Base-by-base conservation (phyloP, 192 early-diverging fungal species). In the Geranomyces variabilis region DNA sequence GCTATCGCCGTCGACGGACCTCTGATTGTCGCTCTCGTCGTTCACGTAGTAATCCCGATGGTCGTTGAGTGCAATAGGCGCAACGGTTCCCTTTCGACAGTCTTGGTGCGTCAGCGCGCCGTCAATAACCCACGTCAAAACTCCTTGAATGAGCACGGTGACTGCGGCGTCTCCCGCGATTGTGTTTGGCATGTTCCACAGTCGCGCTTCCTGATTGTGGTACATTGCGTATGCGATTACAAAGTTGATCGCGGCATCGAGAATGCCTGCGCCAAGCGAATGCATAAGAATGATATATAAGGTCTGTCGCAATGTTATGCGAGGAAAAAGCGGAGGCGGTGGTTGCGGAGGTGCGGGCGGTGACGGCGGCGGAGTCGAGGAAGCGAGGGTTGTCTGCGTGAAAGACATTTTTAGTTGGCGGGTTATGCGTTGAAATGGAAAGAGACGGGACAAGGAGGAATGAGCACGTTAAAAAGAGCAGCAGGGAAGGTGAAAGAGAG, bases 111-210 rank as follows among this genome's bases (percentile, higher is more conserved):
- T 63, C 0, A 74, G 56, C n/a, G 59, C 64, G 17, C 63, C 71
- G 56, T 74, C 71, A 44, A 74, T 30, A 5, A 74, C 19, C 63
- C 63, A 74, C 15, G 71, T 74, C 12, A 74, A 49, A 22, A 44
- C 57, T 0, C 22, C 55, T 34, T 74, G 71, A 22, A 74, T 30
- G 5, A 74, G 15, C 4, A 66, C 71, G 15, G 71, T 74, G 15
- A 74, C 55, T 4, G 71, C 71, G 8, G 71, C 64, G 56, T 74
- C 71, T 8, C 71, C 71, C 4, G 71, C 71, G 28, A 74, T n/a
- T n/a, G 63, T 74, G 36, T 74, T 74, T 36, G 71, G 71, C 5
- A 74, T 30, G 21, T 24, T 22, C 48, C 48, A 74, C 31, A 74
- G 63, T 22, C 21, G 44, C 17, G 57, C 17, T 19, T 63, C 26